A percentile compares a stretch with the other conserved stretches of the same genome.
Evolutionary conservation across 805 yeast genomes (phyloP).

Genomic region (Torulaspora gathmanii): DNA sequence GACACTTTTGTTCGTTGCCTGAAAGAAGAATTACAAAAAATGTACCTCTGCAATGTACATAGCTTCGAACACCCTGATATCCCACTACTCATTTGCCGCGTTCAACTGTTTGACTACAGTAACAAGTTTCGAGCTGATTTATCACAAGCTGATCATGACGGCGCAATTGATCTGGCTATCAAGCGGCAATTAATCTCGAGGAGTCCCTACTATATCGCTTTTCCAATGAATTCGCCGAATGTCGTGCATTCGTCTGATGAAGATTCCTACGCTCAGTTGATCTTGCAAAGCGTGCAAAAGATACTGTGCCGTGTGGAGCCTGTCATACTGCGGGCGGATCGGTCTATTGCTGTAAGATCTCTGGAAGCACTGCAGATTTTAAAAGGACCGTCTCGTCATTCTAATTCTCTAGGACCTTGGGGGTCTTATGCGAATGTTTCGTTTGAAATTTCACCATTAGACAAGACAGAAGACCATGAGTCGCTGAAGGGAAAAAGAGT

Average conservation of each 20-base stretch:
- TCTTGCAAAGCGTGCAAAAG: constrained; percentile 56
- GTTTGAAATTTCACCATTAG: constrained; percentile 63
- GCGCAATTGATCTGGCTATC: neutral
- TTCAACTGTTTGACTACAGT: constrained; percentile 61
- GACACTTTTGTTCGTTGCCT: constrained; percentile 47
- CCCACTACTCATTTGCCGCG: constrained; percentile 56
- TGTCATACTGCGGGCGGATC: constrained; percentile 37
- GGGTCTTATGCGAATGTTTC: constrained; percentile 62
- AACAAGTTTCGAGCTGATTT: constrained; percentile 12
- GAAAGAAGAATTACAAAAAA: constrained; percentile 43
- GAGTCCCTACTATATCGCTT: constrained; percentile 59
- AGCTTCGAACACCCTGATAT: constrained; percentile 59
- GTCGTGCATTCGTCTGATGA: constrained; percentile 51
- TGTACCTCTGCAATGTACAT: constrained; percentile 62
- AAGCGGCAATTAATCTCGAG: constrained; percentile 47
- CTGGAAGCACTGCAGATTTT: constrained; percentile 53
- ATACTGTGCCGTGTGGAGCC: constrained; percentile 44
- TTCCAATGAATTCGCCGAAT: constrained; percentile 64
- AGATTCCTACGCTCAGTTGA: constrained; percentile 47
- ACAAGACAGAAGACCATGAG: constrained; percentile 41
- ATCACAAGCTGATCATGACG: neutral
- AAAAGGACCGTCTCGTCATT: constrained; percentile 58
- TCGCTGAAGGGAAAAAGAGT: constrained; percentile 29
- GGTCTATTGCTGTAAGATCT: constrained; percentile 41
- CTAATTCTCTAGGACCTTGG: constrained; percentile 68